Base-by-base conservation (phyloP, 164 flowering plant species). In the Magnolia kwangsiensis region DNA sequence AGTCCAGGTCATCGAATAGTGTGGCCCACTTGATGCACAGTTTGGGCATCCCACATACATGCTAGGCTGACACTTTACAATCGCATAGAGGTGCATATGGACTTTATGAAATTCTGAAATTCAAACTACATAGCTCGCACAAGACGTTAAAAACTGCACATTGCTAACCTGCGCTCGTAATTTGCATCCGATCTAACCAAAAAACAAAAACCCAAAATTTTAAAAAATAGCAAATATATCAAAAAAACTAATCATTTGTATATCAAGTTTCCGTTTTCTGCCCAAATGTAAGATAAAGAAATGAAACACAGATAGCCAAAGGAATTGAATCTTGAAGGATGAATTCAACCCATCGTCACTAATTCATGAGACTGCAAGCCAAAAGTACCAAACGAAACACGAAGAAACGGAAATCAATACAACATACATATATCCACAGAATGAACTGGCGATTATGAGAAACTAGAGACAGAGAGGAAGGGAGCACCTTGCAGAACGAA, bases 401-500 rank as follows among this genome's bases (percentile, higher is more conserved):
- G 24, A 49, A 63, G 18, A 49, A 21, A 18, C 13, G 1, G 49
- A 21, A 2, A 23, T 0, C 50, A 24, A 8, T 23, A 2, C 13
- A 21, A 8, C 55, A 21, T 11, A 18, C 21, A 49, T 51, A 70
- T 8, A 49, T n/a, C 37, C 70, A 24, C 16, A 55, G 61, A 55
- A 55, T 9, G 13, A 55, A 16, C 13, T 55, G 61, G 61, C 61
- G 18, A 55, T 55, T 55, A 55, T 14, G 61, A 11, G 61, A 55
- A 55, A 55, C 18, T 55, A 67, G 5, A 29, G 45, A 29, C 19
- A 14, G 49, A 37, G 37, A 64, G 31, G 63, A 74, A 76, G 55
- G 49, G 31, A 79, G 74, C 82, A 91, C 91, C 90, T 87, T 86
- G 80, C 50, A 67, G 82, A 89, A 87, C 37, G 75, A 84, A 80